Base-by-base conservation (phyloP, 2,329 filamentous ascomycete genomes). In the Paraconiothyrium sp. region DNA sequence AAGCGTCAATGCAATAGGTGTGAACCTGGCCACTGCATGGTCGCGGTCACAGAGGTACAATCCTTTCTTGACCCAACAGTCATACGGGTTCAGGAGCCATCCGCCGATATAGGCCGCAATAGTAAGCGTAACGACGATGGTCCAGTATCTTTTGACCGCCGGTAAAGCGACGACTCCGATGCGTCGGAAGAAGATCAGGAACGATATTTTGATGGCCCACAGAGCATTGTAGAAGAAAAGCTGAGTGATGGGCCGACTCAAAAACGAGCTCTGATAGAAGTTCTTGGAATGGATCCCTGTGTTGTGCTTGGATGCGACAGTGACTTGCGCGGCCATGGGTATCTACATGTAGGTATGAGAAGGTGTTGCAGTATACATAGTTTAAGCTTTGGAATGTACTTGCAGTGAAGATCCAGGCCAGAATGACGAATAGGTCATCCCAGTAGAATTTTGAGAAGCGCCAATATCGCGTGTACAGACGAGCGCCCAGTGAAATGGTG, bases 401-500 rank as follows among this genome's bases (percentile, higher is more conserved):
- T 14, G 57, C 51, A 14, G 54, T 43, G 20, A 58, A 22, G 2
- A 41, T 50, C 46, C 51, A 63, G 46, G 52, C 58, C 16, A 60
- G 20, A 30, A 59, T 30, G 8, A 63, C 61, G 24, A 59, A 60
- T 11, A 60, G 32, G 49, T 63, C 61, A 39, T 63, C 61, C 61
- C 61, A 63, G n/a, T 51, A 63, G 43, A 63, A 52, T 20, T 54
- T 56, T 9, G 58, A 50, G 39, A 63, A 63, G 34, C 50, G 59
- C 35, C 54, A 54, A 32, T 48, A 57, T 39, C 52, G 44, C 1
- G 52, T 56, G 27, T 34, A 59, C 20, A 63, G 34, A 16, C 54
- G 58, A 35, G 35, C 57, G 10, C 37, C n/a, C 7, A 63, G 37
- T 24, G 54, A 39, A 24, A 60, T 27, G 22, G 46, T 52, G 24